Base-by-base conservation (phyloP, 148 eudicot species). In the Polygonum aviculare region DNA sequence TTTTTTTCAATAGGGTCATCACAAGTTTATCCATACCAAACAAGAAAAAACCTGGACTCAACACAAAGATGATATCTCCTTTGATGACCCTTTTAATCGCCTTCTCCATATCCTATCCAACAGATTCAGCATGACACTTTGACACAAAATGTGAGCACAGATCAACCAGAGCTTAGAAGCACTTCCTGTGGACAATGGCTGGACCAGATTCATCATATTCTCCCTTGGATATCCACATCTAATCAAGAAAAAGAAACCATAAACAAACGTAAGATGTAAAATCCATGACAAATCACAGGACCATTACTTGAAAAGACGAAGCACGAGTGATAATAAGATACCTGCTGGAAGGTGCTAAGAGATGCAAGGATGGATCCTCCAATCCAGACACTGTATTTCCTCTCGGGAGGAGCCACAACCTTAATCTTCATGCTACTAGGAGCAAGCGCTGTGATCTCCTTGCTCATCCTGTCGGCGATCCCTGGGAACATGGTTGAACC, bases 301-400 rank as follows among this genome's bases (percentile, higher is more conserved):
- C 60, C 7, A 5, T 18, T n/a, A 54, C 19, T 54, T 18, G 22
- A 54, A 54, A 54, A 15, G 60, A 19, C 7, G 33, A 57, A 57
- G 69, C 14, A 62, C 0, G 21, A 31, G 31, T 9, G 9, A 31
- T 70, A 19, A 31, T 70, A 18, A 70, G 31, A 6, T 75, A 90
- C 94, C 94, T 90, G 94, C 80, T 90, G 94, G 87, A 90, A 90
- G 59, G 94, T 90, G 90, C 94, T 90, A 75, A 90, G 94, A 69
- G 94, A 90, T 65, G 94, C 94, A 83, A 90, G 82, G 75, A 90
- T 90, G 48, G 94, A 90, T 9, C 94, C 94, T 81, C 94, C 94
- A 19, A 90, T 90, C 94, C 94, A 90, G 21, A 90, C 94, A 88
- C 94, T 90, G 87, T 90, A 90, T 74, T 90, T 90, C 81, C 94